These are phyloP conservation scores for Eucalyptus decipiens DNA, from an alignment of 345 rosid species.

Conservation along the genomic window DNA sequence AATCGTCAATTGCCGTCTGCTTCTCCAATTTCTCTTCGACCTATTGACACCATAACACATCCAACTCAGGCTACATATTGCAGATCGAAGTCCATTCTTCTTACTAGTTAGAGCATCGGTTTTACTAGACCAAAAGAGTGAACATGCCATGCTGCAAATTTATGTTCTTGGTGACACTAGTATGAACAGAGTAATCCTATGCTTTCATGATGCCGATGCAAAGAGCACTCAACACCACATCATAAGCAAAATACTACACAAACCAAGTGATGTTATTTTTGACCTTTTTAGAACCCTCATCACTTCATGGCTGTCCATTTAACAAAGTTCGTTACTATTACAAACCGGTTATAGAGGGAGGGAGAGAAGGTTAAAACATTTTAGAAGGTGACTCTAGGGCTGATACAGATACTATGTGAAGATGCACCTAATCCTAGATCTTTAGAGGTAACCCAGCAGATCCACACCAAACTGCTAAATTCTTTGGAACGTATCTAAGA, in stretches of 20 bases:
- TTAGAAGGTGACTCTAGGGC: neutral
- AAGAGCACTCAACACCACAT: neutral
- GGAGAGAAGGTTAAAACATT: neutral
- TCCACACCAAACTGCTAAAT: no score
- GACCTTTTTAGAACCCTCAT: neutral
- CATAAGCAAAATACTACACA: neutral
- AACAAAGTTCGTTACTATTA: neutral
- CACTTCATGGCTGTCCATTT: no score
- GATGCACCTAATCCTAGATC: no score
- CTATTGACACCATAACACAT: neutral
- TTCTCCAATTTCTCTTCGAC: constrained; percentile 5
- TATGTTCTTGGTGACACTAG: neutral
- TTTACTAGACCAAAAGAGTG: neutral
- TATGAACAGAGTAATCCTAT: neutral
- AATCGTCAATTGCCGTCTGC: constrained; percentile 44
- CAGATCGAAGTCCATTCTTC: neutral
- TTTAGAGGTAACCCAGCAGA: no score
- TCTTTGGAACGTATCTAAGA: no score
- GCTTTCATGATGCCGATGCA: neutral
- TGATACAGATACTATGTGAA: no score
- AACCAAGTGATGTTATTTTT: no score
- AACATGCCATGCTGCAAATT: neutral
- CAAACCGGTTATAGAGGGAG: neutral
- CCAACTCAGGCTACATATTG: neutral
- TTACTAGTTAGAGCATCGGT: neutral